These are phyloP conservation scores for Thyridium curvatum DNA, from an alignment of 2,329 filamentous ascomycete species.

Conservation along the genomic window DNA sequence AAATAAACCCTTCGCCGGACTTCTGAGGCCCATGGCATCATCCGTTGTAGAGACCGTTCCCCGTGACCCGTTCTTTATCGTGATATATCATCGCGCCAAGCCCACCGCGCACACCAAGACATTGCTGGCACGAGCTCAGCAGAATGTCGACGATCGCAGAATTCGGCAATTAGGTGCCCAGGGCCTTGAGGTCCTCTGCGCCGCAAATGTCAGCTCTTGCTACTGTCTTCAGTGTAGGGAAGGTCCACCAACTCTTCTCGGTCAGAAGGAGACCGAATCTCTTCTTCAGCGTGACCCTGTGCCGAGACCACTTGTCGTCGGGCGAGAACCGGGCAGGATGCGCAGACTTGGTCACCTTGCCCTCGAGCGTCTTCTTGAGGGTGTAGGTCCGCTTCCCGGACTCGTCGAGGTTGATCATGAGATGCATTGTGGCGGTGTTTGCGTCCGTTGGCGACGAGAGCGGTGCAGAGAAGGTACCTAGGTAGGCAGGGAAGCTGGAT, in stretches of 20 bases:
- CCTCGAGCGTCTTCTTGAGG: constrained; percentile 79
- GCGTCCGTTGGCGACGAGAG: too few relatives aligned
- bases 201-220: constrained; percentile 1
- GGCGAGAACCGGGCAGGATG: constrained; percentile 96
- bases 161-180: constrained; percentile 1
- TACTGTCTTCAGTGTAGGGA: constrained; percentile 1
- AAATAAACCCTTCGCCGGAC: too few relatives aligned
- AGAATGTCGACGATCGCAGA: constrained; percentile 1
- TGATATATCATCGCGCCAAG: too few relatives aligned
- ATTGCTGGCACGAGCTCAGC: too few relatives aligned
- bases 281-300: constrained; percentile 92
- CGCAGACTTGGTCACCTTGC: constrained; percentile 88
- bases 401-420: constrained; percentile 77
- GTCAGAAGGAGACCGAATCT: constrained; percentile 84
- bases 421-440: constrained; percentile 39
- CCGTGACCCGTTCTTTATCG: too few relatives aligned
- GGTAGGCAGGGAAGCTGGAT: not conserved
- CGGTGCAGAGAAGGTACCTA: too few relatives aligned
- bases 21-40: too few relatives aligned
- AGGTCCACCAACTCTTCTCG: constrained; percentile 53
- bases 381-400: constrained; percentile 89
- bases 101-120: too few relatives aligned
- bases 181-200: constrained; percentile 10
- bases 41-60: too few relatives aligned
- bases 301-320: constrained; percentile 97